phyloP scores from a whole-genome alignment of 2,329 filamentous ascomycete genomes.

The Monosporascus sp. region DNA sequence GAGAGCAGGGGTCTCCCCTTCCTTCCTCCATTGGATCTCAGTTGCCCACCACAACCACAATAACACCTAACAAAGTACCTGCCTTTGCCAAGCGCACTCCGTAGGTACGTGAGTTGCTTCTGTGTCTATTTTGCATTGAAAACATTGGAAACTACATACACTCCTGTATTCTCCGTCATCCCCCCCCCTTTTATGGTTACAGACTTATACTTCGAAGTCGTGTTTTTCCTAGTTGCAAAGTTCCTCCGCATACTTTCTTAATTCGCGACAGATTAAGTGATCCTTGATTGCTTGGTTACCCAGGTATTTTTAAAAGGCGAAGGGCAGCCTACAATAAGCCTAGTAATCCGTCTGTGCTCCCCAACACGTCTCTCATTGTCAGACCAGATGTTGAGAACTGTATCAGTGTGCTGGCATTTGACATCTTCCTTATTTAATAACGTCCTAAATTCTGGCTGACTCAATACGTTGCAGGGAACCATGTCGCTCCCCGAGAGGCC shows the following conservation, averaged over 20 bases:
- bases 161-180: not conserved
- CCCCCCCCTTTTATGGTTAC: not conserved
- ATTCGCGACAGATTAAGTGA: not conserved
- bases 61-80: not conserved
- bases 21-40: conserved; percentile 8
- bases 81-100: not conserved
- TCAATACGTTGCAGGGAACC: conserved; percentile 27
- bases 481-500: conserved; percentile 64
- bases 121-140: not conserved
- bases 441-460: conserved; percentile 9
- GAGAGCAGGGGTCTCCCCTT: conserved; percentile 17
- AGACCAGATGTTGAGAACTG: not conserved
- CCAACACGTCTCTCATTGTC: not conserved
- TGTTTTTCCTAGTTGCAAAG: not conserved
- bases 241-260: not conserved
- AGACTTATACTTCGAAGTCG: not conserved
- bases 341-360: conserved; percentile 2
- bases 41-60: conserved; percentile 23
- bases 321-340: conserved; percentile 5
- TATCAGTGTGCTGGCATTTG: not conserved
- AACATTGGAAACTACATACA: not conserved
- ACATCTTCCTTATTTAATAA: not conserved
- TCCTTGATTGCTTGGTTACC: not conserved
- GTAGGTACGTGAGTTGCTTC: not conserved
- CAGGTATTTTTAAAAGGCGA: not conserved